phyloP scores from a whole-genome alignment of 108 stramenopile species.

The Ochromonas danica region DNA sequence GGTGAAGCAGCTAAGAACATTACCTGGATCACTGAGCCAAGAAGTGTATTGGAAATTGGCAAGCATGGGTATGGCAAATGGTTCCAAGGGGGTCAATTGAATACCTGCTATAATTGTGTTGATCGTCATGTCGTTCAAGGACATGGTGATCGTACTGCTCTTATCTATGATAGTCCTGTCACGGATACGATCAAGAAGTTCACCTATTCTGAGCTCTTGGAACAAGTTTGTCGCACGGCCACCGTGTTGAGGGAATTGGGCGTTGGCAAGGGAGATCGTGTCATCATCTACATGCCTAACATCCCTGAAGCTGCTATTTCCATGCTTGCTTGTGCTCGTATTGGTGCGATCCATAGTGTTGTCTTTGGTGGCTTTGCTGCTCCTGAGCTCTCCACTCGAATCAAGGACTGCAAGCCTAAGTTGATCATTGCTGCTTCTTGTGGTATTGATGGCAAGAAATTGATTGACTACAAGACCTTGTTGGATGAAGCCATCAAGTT shows the following conservation, averaged over 20 bases:
- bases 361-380: slow-evolving; percentile 82
- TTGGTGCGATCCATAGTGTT: slow-evolving; percentile 76
- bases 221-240: slow-evolving; percentile 60
- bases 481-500: slow-evolving; percentile 64
- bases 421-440: slow-evolving; percentile 65
- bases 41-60: background rate
- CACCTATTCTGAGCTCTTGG: slow-evolving; percentile 64
- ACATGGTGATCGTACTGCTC: slow-evolving; percentile 61
- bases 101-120: slow-evolving; percentile 68
- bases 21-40: background rate
- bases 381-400: slow-evolving; percentile 64
- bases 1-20: background rate
- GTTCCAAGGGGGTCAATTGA: slow-evolving; percentile 59
- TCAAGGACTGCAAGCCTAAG: slow-evolving; percentile 67
- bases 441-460: slow-evolving; percentile 58
- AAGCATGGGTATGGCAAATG: background rate
- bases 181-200: slow-evolving; percentile 50
- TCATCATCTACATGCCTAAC: slow-evolving; percentile 79
- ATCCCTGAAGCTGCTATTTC: slow-evolving; percentile 71
- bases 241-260: slow-evolving; percentile 57
- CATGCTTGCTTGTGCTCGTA: slow-evolving; percentile 71
- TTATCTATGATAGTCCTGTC: slow-evolving; percentile 65
- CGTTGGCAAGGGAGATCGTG: slow-evolving; percentile 65
- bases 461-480: slow-evolving; percentile 64
- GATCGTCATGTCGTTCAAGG: slow-evolving; percentile 65